Base-by-base conservation (phyloP, 2,329 filamentous ascomycete species). In the Tolypocladium paradoxum region DNA sequence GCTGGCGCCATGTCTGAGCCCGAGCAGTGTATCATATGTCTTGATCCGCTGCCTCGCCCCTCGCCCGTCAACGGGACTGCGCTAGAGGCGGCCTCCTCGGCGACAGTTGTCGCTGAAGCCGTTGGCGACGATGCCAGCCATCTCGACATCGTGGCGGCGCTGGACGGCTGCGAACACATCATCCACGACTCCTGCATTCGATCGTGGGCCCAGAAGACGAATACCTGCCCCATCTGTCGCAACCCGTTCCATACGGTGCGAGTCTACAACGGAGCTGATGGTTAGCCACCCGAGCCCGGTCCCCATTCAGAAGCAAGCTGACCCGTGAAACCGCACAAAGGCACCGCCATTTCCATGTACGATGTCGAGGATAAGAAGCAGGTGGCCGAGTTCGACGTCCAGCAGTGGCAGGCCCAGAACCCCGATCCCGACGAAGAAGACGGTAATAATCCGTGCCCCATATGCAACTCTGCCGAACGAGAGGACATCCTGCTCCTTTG, bases 151-250 rank as follows among this genome's bases (percentile, higher is more conserved):
- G 76, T 85, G 56, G 82, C 83, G 40, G 71, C 78, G 53, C 79
- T 85, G 49, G 76, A 83, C 55, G 85, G 90, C 48, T 99, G 93
- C 71, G 88, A 89, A 54, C 95, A 99, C 75, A 81, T 91, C 61
- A 77, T 99, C 61, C 93, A 99, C 73, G 86, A 99, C 73, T 84
- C 87, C 51, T 99, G 93, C 70, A 79, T 99, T 61, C 87, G 87
- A 62, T 89, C 90, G 61, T 99, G 93, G 93, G 90, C 92, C 47
- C 89, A 95, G 71, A 87, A 95, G 69, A 92, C 93, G 58, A 99
- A 97, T 72, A 96, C 91, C 67, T 99, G 93, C 70, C 93, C 93
- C 47, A 96, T 99, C 69, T 99, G 93, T 72, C 88, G 93, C 61
- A 87, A 89, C 63, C 83, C 81, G 58, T 97, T 99, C 75, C 92